These are phyloP conservation scores for Pichia kluyveri DNA, from an alignment of 805 yeast genomes.

Conservation along the genomic window DNA sequence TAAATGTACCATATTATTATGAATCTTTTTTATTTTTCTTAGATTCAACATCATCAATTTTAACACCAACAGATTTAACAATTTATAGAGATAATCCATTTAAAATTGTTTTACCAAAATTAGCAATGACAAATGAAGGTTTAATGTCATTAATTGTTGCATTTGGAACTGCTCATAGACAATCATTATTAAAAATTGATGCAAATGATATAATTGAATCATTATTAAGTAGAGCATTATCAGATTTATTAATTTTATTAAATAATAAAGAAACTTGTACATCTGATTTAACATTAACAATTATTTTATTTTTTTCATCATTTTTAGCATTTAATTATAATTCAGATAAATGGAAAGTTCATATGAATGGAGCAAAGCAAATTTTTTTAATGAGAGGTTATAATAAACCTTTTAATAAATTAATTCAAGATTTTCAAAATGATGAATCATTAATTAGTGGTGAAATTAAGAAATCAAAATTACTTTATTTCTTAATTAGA, in stretches of 20 bases:
- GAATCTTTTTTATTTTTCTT: conserved; percentile 57
- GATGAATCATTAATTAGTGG: conserved; percentile 12
- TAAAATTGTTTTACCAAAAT: conserved; percentile 50
- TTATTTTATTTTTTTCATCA: conserved; percentile 49
- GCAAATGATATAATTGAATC: conserved; percentile 37
- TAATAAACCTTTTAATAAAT: conserved; percentile 25
- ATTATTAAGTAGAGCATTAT: conserved; percentile 46
- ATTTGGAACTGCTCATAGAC: conserved; percentile 35
- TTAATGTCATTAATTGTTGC: conserved; percentile 49
- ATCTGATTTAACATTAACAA: conserved; percentile 59
- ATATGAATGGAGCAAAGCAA: conserved; percentile 58
- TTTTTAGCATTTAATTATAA: conserved; percentile 42
- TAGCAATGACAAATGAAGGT: conserved; percentile 55
- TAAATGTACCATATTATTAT: conserved; percentile 50
- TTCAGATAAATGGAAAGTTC: conserved; percentile 51
- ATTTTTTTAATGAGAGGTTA: conserved; percentile 47
- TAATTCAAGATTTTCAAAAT: conserved; percentile 14
- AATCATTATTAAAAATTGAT: conserved; percentile 15
- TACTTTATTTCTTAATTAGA: conserved; percentile 47
- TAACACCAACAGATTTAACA: conserved; percentile 58
- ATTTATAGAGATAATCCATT: conserved; percentile 64
- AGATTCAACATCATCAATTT: conserved; percentile 46
- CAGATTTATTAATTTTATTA: conserved; percentile 43
- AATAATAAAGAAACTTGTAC: conserved; percentile 44
- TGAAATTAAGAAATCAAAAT: conserved; percentile 27